Evolutionary conservation across 495 filamentous ascomycete species (phyloP).

Genomic region (Penicillium daleae): DNA sequence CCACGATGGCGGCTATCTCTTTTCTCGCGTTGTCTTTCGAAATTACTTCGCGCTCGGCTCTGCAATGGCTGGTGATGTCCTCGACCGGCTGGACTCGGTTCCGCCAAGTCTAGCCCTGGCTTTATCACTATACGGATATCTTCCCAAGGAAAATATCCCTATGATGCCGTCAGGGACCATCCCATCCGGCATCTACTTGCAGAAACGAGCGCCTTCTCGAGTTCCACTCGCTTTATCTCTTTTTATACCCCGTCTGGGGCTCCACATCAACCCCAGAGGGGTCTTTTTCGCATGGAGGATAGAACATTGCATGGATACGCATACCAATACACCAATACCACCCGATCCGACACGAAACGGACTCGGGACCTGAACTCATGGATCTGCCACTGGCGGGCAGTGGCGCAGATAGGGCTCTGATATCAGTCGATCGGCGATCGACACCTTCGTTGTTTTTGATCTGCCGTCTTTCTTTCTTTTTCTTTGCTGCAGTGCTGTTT

Average conservation of each 20-base stretch:
- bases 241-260: conserved; percentile 10
- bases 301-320: conserved; percentile 34
- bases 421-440: conserved; percentile 30
- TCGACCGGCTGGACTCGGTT: neutral
- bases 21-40: conserved; percentile 11
- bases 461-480: conserved; percentile 4
- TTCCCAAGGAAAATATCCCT: neutral
- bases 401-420: conserved; percentile 32
- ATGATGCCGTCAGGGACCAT: neutral
- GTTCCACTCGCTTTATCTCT: conserved; percentile 16
- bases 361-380: conserved; percentile 19
- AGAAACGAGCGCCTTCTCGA: conserved; percentile 1
- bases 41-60: neutral
- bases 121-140: neutral
- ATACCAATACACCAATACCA: conserved; percentile 6
- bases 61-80: neutral
- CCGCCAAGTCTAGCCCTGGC: neutral
- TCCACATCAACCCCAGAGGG: neutral
- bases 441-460: conserved; percentile 12
- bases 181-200: neutral
- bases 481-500: conserved; percentile 10
- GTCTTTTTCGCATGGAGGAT: conserved; percentile 29
- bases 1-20: conserved; percentile 28
- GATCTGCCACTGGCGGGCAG: conserved; percentile 42
- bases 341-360: conserved; percentile 9